Evolutionary conservation across 495 filamentous ascomycete species (phyloP).

Genomic region (Hypoxylon perforatum): DNA sequence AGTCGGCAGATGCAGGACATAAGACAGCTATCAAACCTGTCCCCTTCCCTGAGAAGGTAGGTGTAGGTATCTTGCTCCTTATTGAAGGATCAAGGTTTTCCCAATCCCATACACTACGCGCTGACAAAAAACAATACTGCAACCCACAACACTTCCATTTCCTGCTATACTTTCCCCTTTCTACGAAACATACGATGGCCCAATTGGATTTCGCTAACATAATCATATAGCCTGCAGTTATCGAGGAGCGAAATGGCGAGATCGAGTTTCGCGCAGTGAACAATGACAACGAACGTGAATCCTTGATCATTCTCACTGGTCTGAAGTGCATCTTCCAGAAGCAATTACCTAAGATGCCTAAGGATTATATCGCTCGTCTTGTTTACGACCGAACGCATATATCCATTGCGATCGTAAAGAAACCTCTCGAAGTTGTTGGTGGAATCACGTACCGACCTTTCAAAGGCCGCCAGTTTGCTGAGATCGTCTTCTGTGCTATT

Average conservation of each 20-base stretch:
- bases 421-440: conserved; percentile 92
- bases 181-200: not conserved
- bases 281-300: conserved; percentile 89
- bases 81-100: not conserved
- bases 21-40: conserved; percentile 67
- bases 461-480: conserved; percentile 90
- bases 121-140: not conserved
- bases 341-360: conserved; percentile 98
- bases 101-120: not conserved
- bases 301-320: conserved; percentile 92
- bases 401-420: conserved; percentile 97
- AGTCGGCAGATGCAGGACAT: conserved; percentile 63
- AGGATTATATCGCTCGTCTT: conserved; percentile 96
- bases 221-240: conserved; percentile 75
- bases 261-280: conserved; percentile 99
- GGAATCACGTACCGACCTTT: conserved; percentile 98
- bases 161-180: not conserved
- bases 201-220: conserved; percentile 6
- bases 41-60: conserved; percentile 86
- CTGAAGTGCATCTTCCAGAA: conserved; percentile 99
- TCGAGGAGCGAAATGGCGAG: conserved; percentile 93
- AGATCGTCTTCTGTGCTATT: conserved; percentile 99
- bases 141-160: not conserved
- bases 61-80: conserved; percentile 12
- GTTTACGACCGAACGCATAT: conserved; percentile 97